Base-by-base conservation (phyloP, 2,329 filamentous ascomycete species). In the Emmonsiellopsis sp. region DNA sequence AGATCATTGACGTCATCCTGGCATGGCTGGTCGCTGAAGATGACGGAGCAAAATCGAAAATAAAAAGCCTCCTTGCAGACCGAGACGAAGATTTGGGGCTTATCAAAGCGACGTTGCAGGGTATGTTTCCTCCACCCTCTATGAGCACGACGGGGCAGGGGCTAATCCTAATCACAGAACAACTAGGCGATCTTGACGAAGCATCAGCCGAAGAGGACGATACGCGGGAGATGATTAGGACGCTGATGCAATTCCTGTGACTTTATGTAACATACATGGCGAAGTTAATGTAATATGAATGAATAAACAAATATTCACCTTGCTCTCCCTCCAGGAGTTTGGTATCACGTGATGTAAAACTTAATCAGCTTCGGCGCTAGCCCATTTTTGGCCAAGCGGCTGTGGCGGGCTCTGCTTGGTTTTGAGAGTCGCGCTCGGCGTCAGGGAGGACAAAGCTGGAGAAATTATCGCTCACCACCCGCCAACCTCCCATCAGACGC, bases 11-110 rank as follows among this genome's bases (percentile, higher is more conserved):
- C 72, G 79, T 90, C 0, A 82, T 93, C 32, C 70, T 98, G 32
- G 88, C 91, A 10, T 98, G 93, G 93, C 77, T 97, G 34, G 79
- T 89, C 7, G 93, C 91, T 0, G 93, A 98, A 70, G 93, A 98
- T 63, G 77, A 77, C 35, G 89, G 88, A 0, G 87, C 89, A 1
- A 81, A 78, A 61, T 76, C 72, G 53, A 85, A 78, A 62, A 82
- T 95, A 34, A 70, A 76, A 49, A 71, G 76, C 20, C 70, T 86
- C 3, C 71, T 96, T 41, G 81, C 79, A 0, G 85, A 89, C 56
- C 77, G 79, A 16, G 86, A 86, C 59, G 85, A 89, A 64, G 74
- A 76, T 7, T 65, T 95, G 15, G 73, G 66, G 3, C 75, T 83
- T 13, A 70, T 97, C 20, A 82, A 78, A 60, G 70, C 64, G 15